Base-by-base conservation (phyloP, 345 rosid genomes). In the Tarenaya hassleriana region DNA sequence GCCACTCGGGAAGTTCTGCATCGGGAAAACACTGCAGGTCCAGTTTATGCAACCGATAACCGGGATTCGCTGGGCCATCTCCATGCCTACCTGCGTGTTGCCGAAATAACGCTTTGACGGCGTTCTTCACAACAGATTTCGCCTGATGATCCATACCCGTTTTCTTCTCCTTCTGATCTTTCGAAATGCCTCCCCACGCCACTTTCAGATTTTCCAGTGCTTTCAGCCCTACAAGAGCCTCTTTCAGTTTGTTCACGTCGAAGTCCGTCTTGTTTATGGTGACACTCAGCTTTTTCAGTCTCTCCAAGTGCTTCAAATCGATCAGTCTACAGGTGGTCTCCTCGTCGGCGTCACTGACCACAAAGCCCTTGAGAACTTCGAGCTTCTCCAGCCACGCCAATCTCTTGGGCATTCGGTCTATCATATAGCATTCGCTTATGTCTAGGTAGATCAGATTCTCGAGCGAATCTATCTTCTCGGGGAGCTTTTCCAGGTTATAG, bases 331-430 rank as follows among this genome's bases (percentile, higher is more conserved):
- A 68, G 4, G 32, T 4, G 20, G 13, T 20, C 5, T 41, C 14
- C 6, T 45, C 41, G 9, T 8, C 41, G 4, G 29, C 5, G 19
- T 67, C 49, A 16, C 69, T 63, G 4, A 82, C 49, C 12, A 78
- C 74, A 69, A 82, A 78, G 18, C 88, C 84, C 47, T 82, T 74
- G 1, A 82, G 71, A 20, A 82, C 82, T 68, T 57, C 50, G 24
- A 78, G 81, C 2, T 64, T 13, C 1, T 42, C 3, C 18, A 82
- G 66, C 24, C 17, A 27, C 3, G 50, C 19, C 14, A 82, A 8
- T 15, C 66, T 50, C 45, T 52, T 41, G 19, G 88, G 84, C 19
- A 81, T 72, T 19, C 12, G 16, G 8, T 69, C 82, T 5, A 78
- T 44, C 63, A 69, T 47, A 47, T 64, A 62, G 47, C 88, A 81